Conservation (phyloP, 1,284 basidiomycete genomes). For the Heliocybe sulcata region DNA sequence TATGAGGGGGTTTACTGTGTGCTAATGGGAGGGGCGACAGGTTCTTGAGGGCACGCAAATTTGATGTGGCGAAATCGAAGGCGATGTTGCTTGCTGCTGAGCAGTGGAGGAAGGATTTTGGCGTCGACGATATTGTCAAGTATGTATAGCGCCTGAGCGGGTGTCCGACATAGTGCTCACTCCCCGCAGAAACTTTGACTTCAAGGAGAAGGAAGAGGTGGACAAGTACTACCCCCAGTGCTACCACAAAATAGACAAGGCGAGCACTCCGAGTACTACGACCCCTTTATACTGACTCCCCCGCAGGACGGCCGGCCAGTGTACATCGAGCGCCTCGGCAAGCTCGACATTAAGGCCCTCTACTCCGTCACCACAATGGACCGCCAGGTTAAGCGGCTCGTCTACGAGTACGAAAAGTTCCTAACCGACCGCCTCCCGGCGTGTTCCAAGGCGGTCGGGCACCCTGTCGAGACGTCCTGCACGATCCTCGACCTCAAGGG, state of each 20-base stretch:
- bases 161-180: too few relatives aligned
- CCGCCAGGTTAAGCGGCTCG: constrained; percentile 85
- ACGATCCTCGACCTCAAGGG: constrained; percentile 92
- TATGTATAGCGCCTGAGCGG: too few relatives aligned
- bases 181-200: constrained; percentile 71
- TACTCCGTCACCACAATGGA: constrained; percentile 82
- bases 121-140: constrained; percentile 84
- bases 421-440: constrained; percentile 77
- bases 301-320: constrained; percentile 87
- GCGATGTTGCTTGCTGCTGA: constrained; percentile 81
- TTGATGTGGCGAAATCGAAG: constrained; percentile 80
- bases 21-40: constrained; percentile 23
- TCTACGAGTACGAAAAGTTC: constrained; percentile 93
- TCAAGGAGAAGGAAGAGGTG: constrained; percentile 79
- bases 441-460: constrained; percentile 65
- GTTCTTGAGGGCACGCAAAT: constrained; percentile 91
- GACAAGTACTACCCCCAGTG: constrained; percentile 94
- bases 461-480: constrained; percentile 96
- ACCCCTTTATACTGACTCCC: neutral
- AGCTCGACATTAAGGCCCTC: constrained; percentile 82
- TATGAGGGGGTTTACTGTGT: neutral
- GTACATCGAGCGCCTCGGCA: constrained; percentile 92
- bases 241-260: constrained; percentile 96
- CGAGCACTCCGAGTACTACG: too few relatives aligned
- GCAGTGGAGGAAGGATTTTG: constrained; percentile 88